phyloP scores from a whole-genome alignment of 2,329 filamentous ascomycete genomes.

The Botryotinia convoluta region DNA sequence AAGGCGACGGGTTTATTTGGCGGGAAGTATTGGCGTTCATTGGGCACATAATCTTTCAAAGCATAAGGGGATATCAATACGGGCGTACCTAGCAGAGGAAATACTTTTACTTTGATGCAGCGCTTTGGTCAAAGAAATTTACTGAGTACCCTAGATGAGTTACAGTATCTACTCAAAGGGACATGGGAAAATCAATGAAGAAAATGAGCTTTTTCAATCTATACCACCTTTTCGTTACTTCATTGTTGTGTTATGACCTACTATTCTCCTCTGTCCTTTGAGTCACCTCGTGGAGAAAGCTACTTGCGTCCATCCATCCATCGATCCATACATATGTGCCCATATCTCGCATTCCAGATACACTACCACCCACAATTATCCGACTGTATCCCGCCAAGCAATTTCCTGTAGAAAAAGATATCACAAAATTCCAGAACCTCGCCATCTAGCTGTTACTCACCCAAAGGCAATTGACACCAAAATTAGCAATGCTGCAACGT shows the following conservation, averaged over 20 bases:
- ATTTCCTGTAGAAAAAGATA: not conserved
- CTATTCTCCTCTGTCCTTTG: not conserved
- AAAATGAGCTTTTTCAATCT: not conserved
- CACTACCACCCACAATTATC: not conserved
- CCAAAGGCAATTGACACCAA: not conserved
- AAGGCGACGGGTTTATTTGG: not conserved
- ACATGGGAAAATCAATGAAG: not conserved
- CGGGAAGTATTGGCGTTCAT: slow-evolving; percentile 17
- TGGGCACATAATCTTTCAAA: slow-evolving; percentile 8
- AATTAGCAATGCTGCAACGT: not conserved
- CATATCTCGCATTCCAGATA: not conserved
- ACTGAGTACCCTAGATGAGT: slow-evolving; percentile 4
- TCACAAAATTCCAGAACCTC: not conserved
- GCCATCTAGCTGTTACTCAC: not conserved
- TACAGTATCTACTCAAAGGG: not conserved
- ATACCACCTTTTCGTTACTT: not conserved
- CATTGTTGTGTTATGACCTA: not conserved
- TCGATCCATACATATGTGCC: not conserved
- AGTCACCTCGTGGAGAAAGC: not conserved
- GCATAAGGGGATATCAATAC: slow-evolving; percentile 6
- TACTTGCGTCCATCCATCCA: not conserved
- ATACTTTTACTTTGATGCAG: slow-evolving; percentile 10
- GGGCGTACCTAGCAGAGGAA: slow-evolving; percentile 13
- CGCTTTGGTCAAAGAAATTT: not conserved
- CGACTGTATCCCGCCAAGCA: not conserved